phyloP scores from a whole-genome alignment of 805 yeast species.

The Lachancea dasiensis region DNA sequence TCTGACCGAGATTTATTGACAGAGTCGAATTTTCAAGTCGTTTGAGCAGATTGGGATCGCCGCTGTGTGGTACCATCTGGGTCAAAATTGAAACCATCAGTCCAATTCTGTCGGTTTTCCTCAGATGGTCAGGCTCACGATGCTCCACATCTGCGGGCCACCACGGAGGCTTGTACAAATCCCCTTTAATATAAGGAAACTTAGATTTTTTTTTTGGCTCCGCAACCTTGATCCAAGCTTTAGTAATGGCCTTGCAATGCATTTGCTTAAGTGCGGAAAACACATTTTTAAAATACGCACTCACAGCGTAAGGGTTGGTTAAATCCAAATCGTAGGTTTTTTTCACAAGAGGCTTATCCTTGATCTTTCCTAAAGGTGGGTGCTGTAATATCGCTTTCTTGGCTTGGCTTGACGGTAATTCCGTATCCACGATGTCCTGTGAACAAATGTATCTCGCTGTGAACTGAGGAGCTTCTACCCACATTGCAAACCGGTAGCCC shows the following conservation, averaged over 20 bases:
- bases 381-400: too few relatives aligned
- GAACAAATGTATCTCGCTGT: not conserved
- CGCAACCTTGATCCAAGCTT: constrained; percentile 57
- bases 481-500: constrained; percentile 5
- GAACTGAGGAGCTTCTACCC: not conserved
- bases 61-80: constrained; percentile 16
- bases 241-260: constrained; percentile 56
- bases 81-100: constrained; percentile 40
- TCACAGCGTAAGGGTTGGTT: constrained; percentile 6
- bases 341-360: not conserved
- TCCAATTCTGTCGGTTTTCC: constrained; percentile 48
- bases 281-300: constrained; percentile 16
- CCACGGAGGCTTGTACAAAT: constrained; percentile 53
- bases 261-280: constrained; percentile 43
- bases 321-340: constrained; percentile 3
- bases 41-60: constrained; percentile 12
- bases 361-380: not conserved
- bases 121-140: constrained; percentile 68
- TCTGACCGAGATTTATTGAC: constrained; percentile 15
- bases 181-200: constrained; percentile 55
- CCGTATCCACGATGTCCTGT: too few relatives aligned
- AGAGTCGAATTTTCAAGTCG: constrained; percentile 16
- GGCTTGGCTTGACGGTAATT: too few relatives aligned
- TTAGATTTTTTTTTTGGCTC: constrained; percentile 63
- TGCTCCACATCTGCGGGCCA: constrained; percentile 62